A percentile compares a stretch with the other conserved stretches of the same genome.
phyloP scores from a whole-genome alignment of 805 yeast species.

The Wickerhamomyces bovis region DNA sequence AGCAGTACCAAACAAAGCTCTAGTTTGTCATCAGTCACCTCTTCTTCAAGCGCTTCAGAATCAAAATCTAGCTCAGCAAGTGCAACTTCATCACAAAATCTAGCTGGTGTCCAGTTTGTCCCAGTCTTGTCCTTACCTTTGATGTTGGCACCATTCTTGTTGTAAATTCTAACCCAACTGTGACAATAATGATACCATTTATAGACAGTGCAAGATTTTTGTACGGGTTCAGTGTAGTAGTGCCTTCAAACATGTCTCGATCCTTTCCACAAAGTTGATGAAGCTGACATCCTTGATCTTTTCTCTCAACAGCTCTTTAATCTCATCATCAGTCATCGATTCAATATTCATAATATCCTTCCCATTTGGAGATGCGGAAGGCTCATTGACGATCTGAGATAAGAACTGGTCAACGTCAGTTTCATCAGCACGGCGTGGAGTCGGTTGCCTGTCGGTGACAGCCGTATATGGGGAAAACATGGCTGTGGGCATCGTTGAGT shows the following conservation, averaged over 20 bases:
- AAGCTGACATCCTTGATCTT: slow-evolving; percentile 21
- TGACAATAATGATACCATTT: background rate
- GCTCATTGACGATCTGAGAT: slow-evolving; percentile 13
- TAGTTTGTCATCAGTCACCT: slow-evolving; percentile 1
- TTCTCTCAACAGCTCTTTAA: slow-evolving; percentile 12
- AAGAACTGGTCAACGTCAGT: slow-evolving; percentile 6
- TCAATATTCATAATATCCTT: background rate
- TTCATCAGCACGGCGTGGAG: background rate
- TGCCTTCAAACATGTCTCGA: slow-evolving; percentile 15
- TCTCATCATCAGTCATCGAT: slow-evolving; percentile 15
- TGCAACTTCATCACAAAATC: slow-evolving; percentile 1
- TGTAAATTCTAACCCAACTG: background rate
- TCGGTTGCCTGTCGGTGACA: background rate
- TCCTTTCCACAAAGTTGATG: slow-evolving; percentile 20
- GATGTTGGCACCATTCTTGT: slow-evolving; percentile 7
- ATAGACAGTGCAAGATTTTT: background rate
- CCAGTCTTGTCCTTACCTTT: slow-evolving; percentile 11
- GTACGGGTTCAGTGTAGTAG: background rate
- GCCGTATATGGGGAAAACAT: background rate
- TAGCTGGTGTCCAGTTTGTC: slow-evolving; percentile 5
- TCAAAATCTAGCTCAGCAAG: background rate
- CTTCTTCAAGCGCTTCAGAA: background rate
- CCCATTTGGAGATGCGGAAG: background rate
- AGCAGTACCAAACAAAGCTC: slow-evolving; percentile 1
- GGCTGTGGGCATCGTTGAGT: background rate